These are phyloP conservation scores for Beauveria sp. DNA, from an alignment of 2,329 filamentous ascomycete genomes.

Conservation along the genomic window DNA sequence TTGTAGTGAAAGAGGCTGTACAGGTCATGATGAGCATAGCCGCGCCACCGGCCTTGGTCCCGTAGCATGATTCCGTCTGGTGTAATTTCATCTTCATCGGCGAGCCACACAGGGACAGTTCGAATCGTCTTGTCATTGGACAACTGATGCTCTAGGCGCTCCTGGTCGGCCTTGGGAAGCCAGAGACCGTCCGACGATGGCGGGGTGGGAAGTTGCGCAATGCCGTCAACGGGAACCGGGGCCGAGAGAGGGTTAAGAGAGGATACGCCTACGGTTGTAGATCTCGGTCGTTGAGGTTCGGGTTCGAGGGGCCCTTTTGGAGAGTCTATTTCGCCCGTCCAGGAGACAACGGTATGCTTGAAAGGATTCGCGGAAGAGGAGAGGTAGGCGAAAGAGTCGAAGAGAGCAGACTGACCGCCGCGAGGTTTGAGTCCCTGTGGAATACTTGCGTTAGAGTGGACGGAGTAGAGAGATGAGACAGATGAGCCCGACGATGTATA, in stretches of 20 bases:
- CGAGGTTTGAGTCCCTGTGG: conserved; percentile 64
- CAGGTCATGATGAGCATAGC: conserved; percentile 84
- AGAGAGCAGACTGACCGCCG: conserved; percentile 82
- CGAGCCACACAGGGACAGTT: conserved; percentile 83
- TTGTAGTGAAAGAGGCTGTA: conserved; percentile 96
- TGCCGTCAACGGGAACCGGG: conserved; percentile 65
- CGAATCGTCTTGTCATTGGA: conserved; percentile 65
- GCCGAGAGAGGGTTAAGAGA: conserved; percentile 69
- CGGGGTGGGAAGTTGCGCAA: conserved; percentile 46
- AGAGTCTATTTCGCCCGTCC: conserved; percentile 79
- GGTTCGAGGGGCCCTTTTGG: conserved; percentile 39
- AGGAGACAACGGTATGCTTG: conserved; percentile 89
- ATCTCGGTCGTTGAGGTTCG: conserved; percentile 34
- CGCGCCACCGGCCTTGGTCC: conserved; percentile 79
- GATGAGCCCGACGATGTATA: too few relatives aligned
- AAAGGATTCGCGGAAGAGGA: conserved; percentile 77
- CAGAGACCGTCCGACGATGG: conserved; percentile 60
- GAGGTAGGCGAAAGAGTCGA: conserved; percentile 83
- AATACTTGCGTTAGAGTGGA: neutral
- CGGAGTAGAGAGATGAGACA: neutral
- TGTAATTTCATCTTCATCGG: conserved; percentile 61
- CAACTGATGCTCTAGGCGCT: conserved; percentile 66
- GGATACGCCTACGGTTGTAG: conserved; percentile 41
- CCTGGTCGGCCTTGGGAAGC: conserved; percentile 62
- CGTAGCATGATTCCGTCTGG: conserved; percentile 65